phyloP scores from a whole-genome alignment of 257 asterid species.

The Forsythia viridissima region DNA sequence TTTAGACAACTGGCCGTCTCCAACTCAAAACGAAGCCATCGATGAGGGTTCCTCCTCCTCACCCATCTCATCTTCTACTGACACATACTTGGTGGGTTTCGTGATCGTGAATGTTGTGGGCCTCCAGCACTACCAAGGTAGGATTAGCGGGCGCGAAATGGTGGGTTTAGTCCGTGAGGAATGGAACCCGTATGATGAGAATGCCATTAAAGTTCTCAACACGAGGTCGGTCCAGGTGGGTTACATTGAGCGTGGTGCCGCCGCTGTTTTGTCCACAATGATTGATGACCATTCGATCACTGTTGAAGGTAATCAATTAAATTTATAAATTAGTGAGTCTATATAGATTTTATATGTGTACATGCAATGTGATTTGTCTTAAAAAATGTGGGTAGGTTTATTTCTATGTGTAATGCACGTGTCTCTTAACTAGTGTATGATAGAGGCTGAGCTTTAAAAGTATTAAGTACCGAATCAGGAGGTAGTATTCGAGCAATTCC shows the following conservation, averaged over 20 bases:
- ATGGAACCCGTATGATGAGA: conserved; percentile 47
- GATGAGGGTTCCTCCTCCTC: conserved; percentile 11
- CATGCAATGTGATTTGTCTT: background rate
- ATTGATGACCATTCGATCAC: conserved; percentile 49
- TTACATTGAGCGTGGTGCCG: conserved; percentile 55
- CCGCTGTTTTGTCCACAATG: conserved; percentile 64
- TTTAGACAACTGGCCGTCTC: conserved; percentile 43
- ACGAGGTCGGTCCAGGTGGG: conserved; percentile 64
- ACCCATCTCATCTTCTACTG: conserved; percentile 6
- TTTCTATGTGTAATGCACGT: too few relatives aligned
- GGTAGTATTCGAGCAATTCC: background rate
- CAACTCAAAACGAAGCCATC: conserved; percentile 25
- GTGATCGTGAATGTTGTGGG: conserved; percentile 67
- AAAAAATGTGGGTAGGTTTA: background rate
- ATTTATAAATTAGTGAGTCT: background rate
- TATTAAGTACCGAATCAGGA: background rate
- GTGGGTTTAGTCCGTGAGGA: conserved; percentile 77
- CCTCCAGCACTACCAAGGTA: conserved; percentile 55
- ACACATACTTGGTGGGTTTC: conserved; percentile 61
- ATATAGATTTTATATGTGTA: background rate
- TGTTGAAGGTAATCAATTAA: conserved; percentile 47
- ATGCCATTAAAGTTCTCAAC: conserved; percentile 75
- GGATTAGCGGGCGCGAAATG: conserved; percentile 62
- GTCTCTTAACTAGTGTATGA: too few relatives aligned
- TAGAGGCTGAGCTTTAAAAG: too few relatives aligned